Evolutionary conservation across 176 grass and related monocot genomes (phyloP), one percentile per base, ranked within the genome.

Genomic region (Hyparrhenia diplandra): DNA sequence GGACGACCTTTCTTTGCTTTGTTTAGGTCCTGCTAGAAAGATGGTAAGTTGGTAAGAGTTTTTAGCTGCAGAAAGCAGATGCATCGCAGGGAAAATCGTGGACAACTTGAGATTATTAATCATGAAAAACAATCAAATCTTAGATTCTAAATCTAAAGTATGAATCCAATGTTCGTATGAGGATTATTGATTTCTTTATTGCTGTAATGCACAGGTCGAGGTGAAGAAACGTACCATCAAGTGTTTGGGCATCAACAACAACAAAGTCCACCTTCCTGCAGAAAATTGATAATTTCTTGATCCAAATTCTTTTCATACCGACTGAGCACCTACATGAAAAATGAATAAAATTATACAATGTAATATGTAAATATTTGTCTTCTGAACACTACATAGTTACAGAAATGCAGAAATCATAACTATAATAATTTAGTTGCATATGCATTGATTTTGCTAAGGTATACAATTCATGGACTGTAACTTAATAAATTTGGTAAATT

Each of bases 161-260:
- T 76, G 13, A 85, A 42, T 74, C 75, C 10, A 87, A 52, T 70
- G 49, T 54, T 75, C 65, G 74, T 16, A 61, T 18, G 61, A 84
- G 42, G 54, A 64, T 47, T 52, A 41, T 80, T 51, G 16, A 42
- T 65, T 81, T 84, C 57, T 31, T 40, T 49, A 64, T 52, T 78
- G 63, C 42, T 59, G 16, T 77, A 85, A 41, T 74, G 67, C 30
- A 24, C 14, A 72, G 32, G 30, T 82, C 13, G 80, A 89, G 63
- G 23, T 42, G 67, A 64, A 65, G 67, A 68, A 77, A 82, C 81
- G 73, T 77, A 98, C 95, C 95, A 85, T 98, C 95, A 80, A 98
- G 92, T 64, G 92, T 93, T 95, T 98, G 95, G 78, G 92, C 92
- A 88, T 98, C 95, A 79, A 98, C 88, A 79, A 93, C 86, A 88